These are phyloP conservation scores for Centella asiatica DNA, from an alignment of 129 eudicot genomes.

Conservation along the genomic window DNA sequence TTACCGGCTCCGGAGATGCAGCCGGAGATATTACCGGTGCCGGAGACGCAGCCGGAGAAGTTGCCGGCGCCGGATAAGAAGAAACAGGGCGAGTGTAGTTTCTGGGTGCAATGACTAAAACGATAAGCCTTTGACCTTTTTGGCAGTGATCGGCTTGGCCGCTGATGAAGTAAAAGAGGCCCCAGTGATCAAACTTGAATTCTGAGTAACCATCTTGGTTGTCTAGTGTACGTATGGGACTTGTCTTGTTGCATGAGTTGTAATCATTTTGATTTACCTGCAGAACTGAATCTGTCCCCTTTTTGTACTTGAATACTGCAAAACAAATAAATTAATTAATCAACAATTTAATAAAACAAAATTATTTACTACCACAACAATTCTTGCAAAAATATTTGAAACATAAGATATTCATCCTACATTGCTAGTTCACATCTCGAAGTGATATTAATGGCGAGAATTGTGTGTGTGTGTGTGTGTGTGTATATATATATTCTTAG, in stretches of 20 bases:
- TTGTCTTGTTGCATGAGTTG: constrained; percentile 40
- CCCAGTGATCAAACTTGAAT: constrained; percentile 35
- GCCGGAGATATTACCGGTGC: constrained; percentile 3
- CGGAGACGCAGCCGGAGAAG: constrained; percentile 8
- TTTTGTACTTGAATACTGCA: constrained; percentile 57
- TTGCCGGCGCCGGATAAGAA: constrained; percentile 8
- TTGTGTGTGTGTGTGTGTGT: too few species aligned
- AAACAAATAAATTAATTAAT: not conserved
- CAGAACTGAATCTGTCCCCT: constrained; percentile 57
- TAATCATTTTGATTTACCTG: constrained; percentile 44
- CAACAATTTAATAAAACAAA: not conserved
- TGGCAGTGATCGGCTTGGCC: constrained; percentile 45
- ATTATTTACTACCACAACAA: not conserved
- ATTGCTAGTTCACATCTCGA: too few species aligned
- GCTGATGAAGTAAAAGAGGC: constrained; percentile 63
- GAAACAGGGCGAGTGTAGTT: not conserved
- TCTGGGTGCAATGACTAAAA: constrained; percentile 37
- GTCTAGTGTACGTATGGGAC: constrained; percentile 24
- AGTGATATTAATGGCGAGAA: too few species aligned
- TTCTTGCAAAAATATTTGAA: not conserved
- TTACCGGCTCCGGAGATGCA: not conserved
- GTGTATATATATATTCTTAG: too few species aligned
- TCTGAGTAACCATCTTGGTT: constrained; percentile 23
- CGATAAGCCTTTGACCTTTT: constrained; percentile 42
- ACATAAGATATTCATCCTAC: too few species aligned